phyloP scores from a whole-genome alignment of 1,284 basidiomycete genomes.

The Malassezia slooffiae region DNA sequence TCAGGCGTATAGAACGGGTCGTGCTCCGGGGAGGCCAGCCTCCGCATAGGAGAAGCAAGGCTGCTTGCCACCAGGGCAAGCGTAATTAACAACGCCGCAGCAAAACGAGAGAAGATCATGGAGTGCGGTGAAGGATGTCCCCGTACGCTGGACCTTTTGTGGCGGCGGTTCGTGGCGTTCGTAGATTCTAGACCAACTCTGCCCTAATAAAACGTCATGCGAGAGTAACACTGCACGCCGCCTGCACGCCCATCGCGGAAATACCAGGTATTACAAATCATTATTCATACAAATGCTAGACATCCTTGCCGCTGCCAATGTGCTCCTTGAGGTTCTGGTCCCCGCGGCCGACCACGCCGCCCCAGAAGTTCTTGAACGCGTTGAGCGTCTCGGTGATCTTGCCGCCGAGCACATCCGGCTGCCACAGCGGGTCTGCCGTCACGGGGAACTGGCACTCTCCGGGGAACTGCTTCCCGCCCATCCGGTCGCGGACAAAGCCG shows the following conservation, averaged over 20 bases:
- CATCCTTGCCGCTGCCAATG: neutral
- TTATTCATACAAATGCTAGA: neutral
- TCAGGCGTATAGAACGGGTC: slow-evolving; percentile 10
- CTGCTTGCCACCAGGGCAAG: too few species aligned
- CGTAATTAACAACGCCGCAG: too few species aligned
- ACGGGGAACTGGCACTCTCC: slow-evolving; percentile 3
- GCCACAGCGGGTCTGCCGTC: slow-evolving; percentile 7
- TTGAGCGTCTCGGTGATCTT: slow-evolving; percentile 11
- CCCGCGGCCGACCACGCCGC: slow-evolving; percentile 4
- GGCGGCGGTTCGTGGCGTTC: too few species aligned
- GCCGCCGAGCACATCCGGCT: slow-evolving; percentile 11
- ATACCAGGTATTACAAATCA: too few species aligned
- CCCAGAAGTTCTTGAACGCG: slow-evolving; percentile 6
- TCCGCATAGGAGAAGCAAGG: too few species aligned
- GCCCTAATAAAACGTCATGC: too few species aligned
- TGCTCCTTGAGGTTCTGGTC: slow-evolving; percentile 8
- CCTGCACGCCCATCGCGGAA: too few species aligned
- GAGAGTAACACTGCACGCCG: too few species aligned
- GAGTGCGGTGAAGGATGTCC: too few species aligned
- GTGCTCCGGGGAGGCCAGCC: neutral
- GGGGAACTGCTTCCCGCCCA: slow-evolving; percentile 1
- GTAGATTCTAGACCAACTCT: too few species aligned
- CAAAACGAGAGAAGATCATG: too few species aligned
- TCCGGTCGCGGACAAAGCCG: slow-evolving; percentile 13
- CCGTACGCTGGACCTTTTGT: too few species aligned